Percentiles rank a stretch among this genome's conserved stretches.
phyloP scores from a whole-genome alignment of 2,329 filamentous ascomycete genomes.

The Aspergillus aculeatinus region DNA sequence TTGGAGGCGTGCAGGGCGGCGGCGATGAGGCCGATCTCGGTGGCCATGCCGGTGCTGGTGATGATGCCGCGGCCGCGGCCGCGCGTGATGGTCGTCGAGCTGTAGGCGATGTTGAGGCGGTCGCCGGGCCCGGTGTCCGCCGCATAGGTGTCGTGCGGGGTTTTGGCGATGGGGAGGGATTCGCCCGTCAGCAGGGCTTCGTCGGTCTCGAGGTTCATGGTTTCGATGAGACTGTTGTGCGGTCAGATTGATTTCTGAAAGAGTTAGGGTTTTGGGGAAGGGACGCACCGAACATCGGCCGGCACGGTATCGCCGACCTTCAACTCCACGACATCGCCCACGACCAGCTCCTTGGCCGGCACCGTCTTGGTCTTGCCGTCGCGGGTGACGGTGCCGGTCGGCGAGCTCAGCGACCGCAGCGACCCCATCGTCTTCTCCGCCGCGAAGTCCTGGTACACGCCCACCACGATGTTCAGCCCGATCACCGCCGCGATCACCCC shows the following conservation, averaged over 20 bases:
- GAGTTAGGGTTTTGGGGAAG: no score
- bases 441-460: conserved; percentile 61
- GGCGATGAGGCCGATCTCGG: conserved; percentile 66
- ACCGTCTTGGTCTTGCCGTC: conserved; percentile 57
- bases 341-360: conserved; percentile 60
- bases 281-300: conserved; percentile 57
- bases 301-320: conserved; percentile 63
- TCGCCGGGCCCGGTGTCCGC: conserved; percentile 58
- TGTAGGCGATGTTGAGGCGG: conserved; percentile 62
- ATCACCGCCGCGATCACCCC: conserved; percentile 62
- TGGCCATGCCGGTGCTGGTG: conserved; percentile 61
- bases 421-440: conserved; percentile 64
- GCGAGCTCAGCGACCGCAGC: conserved; percentile 56
- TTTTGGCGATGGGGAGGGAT: conserved; percentile 60
- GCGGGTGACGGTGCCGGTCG: conserved; percentile 58
- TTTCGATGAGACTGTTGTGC: conserved; percentile 47
- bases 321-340: conserved; percentile 58
- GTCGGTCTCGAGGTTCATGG: conserved; percentile 75
- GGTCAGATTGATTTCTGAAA: conserved; percentile 5
- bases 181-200: conserved; percentile 64
- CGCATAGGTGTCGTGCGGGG: conserved; percentile 46
- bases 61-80: conserved; percentile 61
- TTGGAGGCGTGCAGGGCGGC: conserved; percentile 58
- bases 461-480: conserved; percentile 57
- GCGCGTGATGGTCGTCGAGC: conserved; percentile 61